Evolutionary conservation across 225 moss, liverwort and hornwort genomes (phyloP).

Genomic region (Sphagnum tenellum): DNA sequence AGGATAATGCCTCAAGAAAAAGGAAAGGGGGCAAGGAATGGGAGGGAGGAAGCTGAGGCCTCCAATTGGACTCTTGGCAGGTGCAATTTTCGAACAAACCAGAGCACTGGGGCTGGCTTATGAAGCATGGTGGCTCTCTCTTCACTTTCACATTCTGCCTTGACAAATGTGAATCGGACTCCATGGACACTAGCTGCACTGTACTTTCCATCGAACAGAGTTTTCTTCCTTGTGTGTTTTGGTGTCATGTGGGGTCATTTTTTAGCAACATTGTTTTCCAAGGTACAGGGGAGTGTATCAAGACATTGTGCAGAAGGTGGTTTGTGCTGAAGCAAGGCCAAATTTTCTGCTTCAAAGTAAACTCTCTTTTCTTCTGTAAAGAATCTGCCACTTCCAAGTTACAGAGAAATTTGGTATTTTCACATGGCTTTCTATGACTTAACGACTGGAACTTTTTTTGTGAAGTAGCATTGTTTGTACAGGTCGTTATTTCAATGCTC

Average conservation of each 20-base stretch:
- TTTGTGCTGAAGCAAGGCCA: constrained; percentile 91
- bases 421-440: no score
- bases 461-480: no score
- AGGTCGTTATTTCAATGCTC: no score
- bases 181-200: not conserved
- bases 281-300: constrained; percentile 57
- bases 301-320: constrained; percentile 86
- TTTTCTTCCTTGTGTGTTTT: not conserved
- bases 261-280: not conserved
- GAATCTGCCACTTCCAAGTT: not conserved
- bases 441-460: no score
- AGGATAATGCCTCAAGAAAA: no score
- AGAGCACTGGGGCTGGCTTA: constrained; percentile 87
- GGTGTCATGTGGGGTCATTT: not conserved
- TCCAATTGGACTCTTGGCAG: constrained; percentile 6
- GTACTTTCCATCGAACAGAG: no score
- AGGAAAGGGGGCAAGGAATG: no score
- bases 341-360: constrained; percentile 96
- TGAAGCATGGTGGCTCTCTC: constrained; percentile 62
- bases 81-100: constrained; percentile 80
- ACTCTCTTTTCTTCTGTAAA: constrained; percentile 35
- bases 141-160: not conserved
- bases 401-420: no score
- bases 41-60: not conserved
- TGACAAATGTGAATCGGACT: not conserved